phyloP scores from a whole-genome alignment of 2,329 filamentous ascomycete genomes.

The Talaromyces sp. region DNA sequence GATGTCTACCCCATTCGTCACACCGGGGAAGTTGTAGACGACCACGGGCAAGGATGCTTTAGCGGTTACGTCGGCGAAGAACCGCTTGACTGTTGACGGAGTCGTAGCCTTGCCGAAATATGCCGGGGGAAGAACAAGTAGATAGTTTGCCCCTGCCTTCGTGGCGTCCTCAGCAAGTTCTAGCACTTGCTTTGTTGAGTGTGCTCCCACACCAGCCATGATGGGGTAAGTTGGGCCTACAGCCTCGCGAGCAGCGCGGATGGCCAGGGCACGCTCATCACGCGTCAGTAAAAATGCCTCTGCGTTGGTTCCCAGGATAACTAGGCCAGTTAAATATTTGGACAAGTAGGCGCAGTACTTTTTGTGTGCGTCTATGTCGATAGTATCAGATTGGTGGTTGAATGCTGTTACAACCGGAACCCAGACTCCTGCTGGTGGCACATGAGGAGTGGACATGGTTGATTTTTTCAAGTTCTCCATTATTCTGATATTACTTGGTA shows the following conservation, averaged over 20 bases:
- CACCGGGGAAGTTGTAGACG: slow-evolving; percentile 59
- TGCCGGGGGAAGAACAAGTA: slow-evolving; percentile 52
- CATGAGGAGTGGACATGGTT: neutral
- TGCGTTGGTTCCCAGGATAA: slow-evolving; percentile 45
- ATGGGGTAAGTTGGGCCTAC: slow-evolving; percentile 28
- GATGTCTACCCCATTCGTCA: slow-evolving; percentile 59
- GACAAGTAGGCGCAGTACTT: slow-evolving; percentile 43
- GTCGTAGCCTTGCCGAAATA: slow-evolving; percentile 55
- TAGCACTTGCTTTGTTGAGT: slow-evolving; percentile 64
- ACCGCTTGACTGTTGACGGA: neutral
- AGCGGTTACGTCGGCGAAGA: slow-evolving; percentile 32
- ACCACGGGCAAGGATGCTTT: slow-evolving; percentile 48
- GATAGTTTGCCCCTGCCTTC: slow-evolving; percentile 49
- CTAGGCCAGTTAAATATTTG: slow-evolving; percentile 39
- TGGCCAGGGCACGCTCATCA: slow-evolving; percentile 46
- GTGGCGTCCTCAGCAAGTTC: slow-evolving; percentile 40
- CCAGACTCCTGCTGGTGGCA: slow-evolving; percentile 30
- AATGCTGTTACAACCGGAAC: slow-evolving; percentile 45
- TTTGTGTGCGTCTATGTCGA: slow-evolving; percentile 37
- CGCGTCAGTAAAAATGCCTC: slow-evolving; percentile 49
- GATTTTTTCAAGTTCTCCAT: neutral
- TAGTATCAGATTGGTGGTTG: slow-evolving; percentile 34
- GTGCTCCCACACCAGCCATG: slow-evolving; percentile 66
- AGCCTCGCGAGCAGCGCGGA: slow-evolving; percentile 41
- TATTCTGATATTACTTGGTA: neutral